Percentiles rank a stretch among this genome's conserved stretches.
Evolutionary conservation across 2,329 filamentous ascomycete genomes (phyloP).

Genomic region (Fusarium praegraminearum): DNA sequence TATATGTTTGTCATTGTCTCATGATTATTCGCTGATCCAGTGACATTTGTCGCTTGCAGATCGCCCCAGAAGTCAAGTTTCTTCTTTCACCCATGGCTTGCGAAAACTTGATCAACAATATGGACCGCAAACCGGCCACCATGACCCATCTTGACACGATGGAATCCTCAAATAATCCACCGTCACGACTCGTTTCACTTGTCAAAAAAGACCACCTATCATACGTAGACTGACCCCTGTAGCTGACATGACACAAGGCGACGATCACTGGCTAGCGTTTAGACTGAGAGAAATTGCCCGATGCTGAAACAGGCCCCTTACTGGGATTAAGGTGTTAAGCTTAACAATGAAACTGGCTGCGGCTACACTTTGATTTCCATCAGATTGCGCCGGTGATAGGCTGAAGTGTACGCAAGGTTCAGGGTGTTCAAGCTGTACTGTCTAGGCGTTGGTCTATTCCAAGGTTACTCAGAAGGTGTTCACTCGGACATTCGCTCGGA

Average conservation of each 20-base stretch:
- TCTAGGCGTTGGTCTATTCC: not conserved
- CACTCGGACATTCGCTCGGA: not conserved
- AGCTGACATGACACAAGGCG: not conserved
- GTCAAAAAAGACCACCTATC: conserved; percentile 39
- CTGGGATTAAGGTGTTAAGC: conserved; percentile 14
- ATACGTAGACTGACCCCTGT: conserved; percentile 5
- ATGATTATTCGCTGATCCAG: conserved; percentile 9
- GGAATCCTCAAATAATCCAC: conserved; percentile 39
- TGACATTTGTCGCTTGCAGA: conserved; percentile 11
- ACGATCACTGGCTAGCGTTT: conserved; percentile 3
- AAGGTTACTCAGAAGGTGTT: not conserved
- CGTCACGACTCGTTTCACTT: conserved; percentile 26
- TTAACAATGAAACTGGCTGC: conserved; percentile 8
- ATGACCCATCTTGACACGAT: conserved; percentile 32
- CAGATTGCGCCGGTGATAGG: not conserved
- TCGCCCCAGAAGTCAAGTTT: conserved; percentile 12
- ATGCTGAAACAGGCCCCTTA: conserved; percentile 36
- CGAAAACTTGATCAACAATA: conserved; percentile 1
- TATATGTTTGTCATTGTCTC: conserved; percentile 35
- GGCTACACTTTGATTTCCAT: not conserved
- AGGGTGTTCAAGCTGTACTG: not conserved
- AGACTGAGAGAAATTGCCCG: not conserved
- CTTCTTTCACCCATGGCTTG: not conserved
- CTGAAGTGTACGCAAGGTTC: not conserved
- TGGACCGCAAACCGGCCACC: conserved; percentile 26